phyloP scores from a whole-genome alignment of 1,284 basidiomycete species.

The Athelia sp. region DNA sequence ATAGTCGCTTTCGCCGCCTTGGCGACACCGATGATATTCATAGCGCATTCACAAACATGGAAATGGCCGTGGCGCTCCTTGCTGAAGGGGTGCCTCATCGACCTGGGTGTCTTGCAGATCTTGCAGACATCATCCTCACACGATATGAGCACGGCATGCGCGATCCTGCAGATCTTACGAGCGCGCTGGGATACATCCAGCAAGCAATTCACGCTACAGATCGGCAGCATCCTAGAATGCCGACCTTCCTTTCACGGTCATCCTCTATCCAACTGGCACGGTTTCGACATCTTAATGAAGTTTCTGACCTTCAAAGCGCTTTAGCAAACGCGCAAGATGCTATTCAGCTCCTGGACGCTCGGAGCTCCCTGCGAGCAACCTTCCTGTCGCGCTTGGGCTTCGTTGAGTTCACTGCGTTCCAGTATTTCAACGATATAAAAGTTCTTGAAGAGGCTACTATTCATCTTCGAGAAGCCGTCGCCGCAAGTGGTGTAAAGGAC shows the following conservation, averaged over 20 bases:
- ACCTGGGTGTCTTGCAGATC: conserved; percentile 4
- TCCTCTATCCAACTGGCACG: not conserved
- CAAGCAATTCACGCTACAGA: not conserved
- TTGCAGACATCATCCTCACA: conserved; percentile 4
- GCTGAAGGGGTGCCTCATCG: conserved; percentile 1
- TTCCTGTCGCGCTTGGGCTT: not conserved
- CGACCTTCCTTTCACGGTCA: not conserved
- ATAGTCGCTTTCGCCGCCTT: not conserved
- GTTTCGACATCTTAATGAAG: conserved; percentile 4
- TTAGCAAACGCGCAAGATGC: conserved; percentile 9
- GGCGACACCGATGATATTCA: not conserved
- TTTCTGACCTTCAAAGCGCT: conserved; percentile 12
- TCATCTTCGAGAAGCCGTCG: conserved; percentile 7
- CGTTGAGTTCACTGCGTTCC: not conserved
- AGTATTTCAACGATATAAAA: not conserved
- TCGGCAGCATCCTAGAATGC: not conserved
- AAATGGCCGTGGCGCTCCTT: conserved; percentile 5
- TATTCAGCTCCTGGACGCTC: conserved; percentile 5
- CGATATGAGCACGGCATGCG: not conserved
- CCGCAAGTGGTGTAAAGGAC: not conserved
- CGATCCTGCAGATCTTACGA: not conserved
- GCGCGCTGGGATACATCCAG: not conserved
- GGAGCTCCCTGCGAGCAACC: not conserved
- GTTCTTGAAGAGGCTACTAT: conserved; percentile 7
- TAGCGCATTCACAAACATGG: not conserved